Conservation (phyloP, 768 basidiomycete genomes). For the Rhizopogon vesiculosus region DNA sequence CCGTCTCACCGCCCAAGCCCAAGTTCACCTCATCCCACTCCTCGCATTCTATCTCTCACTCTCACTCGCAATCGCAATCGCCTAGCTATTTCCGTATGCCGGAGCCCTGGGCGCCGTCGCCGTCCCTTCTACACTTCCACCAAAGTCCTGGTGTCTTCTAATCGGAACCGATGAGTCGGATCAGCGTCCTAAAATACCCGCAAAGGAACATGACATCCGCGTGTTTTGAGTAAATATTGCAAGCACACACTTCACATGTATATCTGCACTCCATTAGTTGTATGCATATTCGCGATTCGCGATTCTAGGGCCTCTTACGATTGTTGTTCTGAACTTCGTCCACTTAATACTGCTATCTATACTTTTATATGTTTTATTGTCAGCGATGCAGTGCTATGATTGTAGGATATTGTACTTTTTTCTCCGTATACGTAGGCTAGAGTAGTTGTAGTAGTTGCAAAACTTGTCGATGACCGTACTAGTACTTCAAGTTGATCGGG, state of each 20-base stretch:
- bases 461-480: neutral
- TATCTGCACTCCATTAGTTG: neutral
- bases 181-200: neutral
- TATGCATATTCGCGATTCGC: neutral
- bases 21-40: neutral
- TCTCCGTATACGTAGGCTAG: no score
- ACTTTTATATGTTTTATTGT: neutral
- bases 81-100: conserved; percentile 18
- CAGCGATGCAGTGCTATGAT: no score
- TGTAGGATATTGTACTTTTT: neutral
- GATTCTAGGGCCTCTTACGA: no score
- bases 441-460: neutral
- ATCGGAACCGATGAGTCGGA: neutral
- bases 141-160: conserved; percentile 9
- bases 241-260: neutral
- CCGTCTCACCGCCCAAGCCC: neutral
- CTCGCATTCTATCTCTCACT: neutral
- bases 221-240: neutral
- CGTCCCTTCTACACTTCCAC: neutral
- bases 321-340: neutral
- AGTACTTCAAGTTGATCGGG: no score
- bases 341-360: neutral
- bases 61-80: conserved; percentile 4
- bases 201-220: neutral
- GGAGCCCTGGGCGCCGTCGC: conserved; percentile 17